These are phyloP conservation scores for Podaxis pistillaris DNA, from an alignment of 768 basidiomycete genomes.

Conservation along the genomic window DNA sequence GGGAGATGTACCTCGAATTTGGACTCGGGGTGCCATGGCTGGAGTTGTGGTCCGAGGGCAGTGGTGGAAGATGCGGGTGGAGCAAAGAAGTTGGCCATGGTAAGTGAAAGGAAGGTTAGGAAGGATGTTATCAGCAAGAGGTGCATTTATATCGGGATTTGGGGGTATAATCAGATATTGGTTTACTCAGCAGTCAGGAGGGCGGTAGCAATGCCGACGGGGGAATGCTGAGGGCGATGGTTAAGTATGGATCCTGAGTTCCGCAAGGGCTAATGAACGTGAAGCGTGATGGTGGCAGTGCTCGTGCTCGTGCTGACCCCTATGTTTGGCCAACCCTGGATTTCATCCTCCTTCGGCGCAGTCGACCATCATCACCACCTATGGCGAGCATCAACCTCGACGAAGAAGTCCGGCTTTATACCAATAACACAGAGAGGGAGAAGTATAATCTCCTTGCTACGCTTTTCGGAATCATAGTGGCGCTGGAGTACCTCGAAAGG, in stretches of 20 bases:
- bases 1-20: conserved; percentile 5
- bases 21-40: conserved; percentile 12
- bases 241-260: background rate
- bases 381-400: conserved; percentile 54
- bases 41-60: conserved; percentile 1
- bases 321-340: background rate
- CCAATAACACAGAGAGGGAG: conserved; percentile 86
- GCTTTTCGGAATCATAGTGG: conserved; percentile 85
- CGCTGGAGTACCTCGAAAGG: conserved; percentile 91
- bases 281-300: background rate
- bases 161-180: background rate
- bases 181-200: conserved; percentile 1
- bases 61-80: background rate
- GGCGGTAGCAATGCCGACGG: background rate
- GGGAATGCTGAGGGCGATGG: background rate
- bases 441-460: conserved; percentile 85
- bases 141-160: background rate
- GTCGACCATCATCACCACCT: background rate
- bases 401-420: conserved; percentile 89
- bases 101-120: background rate
- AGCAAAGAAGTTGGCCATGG: conserved; percentile 11
- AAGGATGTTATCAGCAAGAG: background rate
- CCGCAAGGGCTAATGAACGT: background rate
- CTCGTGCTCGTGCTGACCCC: background rate
- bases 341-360: background rate